A percentile compares a stretch with the other conserved stretches of the same genome.
These are phyloP conservation scores for Lactarius hatsudake DNA, from an alignment of 768 basidiomycete species.

Conservation along the genomic window DNA sequence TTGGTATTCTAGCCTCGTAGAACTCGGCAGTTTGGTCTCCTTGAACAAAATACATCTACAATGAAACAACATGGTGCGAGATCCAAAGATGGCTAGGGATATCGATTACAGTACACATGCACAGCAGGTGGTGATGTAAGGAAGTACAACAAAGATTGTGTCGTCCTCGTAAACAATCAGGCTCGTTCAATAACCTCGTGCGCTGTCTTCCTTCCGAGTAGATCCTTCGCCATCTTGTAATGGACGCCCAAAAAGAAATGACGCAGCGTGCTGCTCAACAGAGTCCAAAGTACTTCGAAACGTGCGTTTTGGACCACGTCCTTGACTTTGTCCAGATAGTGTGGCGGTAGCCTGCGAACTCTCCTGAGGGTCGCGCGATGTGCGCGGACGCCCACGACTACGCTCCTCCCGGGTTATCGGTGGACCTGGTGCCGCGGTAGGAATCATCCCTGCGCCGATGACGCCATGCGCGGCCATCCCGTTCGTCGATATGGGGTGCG, in stretches of 20 bases:
- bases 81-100: constrained; percentile 7
- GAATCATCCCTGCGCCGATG: constrained; percentile 5
- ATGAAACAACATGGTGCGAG: background rate
- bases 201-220: constrained; percentile 16
- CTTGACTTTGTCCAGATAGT: constrained; percentile 41
- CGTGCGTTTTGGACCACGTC: constrained; percentile 61
- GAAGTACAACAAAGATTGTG: constrained; percentile 19
- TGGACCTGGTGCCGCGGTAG: constrained; percentile 7
- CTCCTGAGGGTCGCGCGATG: constrained; percentile 14
- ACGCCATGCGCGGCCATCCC: constrained; percentile 3
- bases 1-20: background rate
- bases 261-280: constrained; percentile 67
- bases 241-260: constrained; percentile 61
- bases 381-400: constrained; percentile 20
- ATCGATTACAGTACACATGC: constrained; percentile 21
- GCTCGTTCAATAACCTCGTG: constrained; percentile 21
- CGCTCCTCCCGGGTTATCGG: constrained; percentile 22
- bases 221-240: constrained; percentile 29
- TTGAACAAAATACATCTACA: background rate
- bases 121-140: constrained; percentile 3
- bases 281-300: constrained; percentile 65
- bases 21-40: background rate
- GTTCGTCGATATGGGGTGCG: constrained; percentile 5
- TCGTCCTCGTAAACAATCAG: background rate
- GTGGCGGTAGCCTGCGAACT: background rate